phyloP scores from a whole-genome alignment of 2,329 filamentous ascomycete species.

The Penicillium rolfsii region DNA sequence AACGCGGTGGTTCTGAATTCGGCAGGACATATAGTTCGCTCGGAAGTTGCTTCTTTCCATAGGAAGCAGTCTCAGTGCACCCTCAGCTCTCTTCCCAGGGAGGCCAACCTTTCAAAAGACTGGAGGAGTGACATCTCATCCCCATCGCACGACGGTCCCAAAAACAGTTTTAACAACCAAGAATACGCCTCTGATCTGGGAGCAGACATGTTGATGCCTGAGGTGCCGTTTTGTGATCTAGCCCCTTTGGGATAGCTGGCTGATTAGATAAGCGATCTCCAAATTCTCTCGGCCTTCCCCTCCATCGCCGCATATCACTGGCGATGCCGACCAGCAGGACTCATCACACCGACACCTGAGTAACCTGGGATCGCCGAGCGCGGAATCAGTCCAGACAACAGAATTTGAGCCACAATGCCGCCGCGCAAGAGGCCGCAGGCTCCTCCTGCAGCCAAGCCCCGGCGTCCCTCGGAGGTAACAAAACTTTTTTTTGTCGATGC shows the following conservation, averaged over 20 bases:
- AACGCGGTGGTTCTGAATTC: too few relatives aligned
- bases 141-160: background rate
- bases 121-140: too few relatives aligned
- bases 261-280: conserved; percentile 30
- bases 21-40: background rate
- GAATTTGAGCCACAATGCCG: conserved; percentile 36
- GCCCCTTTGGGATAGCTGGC: conserved; percentile 21
- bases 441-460: conserved; percentile 31
- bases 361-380: conserved; percentile 17
- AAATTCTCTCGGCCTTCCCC: conserved; percentile 32
- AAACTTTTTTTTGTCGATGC: conserved; percentile 31
- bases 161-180: background rate
- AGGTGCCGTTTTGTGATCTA: conserved; percentile 17
- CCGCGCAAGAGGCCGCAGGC: conserved; percentile 43
- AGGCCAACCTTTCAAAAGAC: background rate
- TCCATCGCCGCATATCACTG: conserved; percentile 20
- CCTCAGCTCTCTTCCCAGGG: background rate
- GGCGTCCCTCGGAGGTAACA: conserved; percentile 39
- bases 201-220: conserved; percentile 13
- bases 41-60: too few relatives aligned
- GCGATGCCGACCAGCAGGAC: conserved; percentile 7
- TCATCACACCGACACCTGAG: conserved; percentile 11
- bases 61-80: background rate
- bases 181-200: too few relatives aligned
- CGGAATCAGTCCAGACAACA: conserved; percentile 7